Evolutionary conservation across 352 stramenopile species (phyloP), one percentile per base, ranked within the genome.

Genomic region (Halophytophthora batemanensis): DNA sequence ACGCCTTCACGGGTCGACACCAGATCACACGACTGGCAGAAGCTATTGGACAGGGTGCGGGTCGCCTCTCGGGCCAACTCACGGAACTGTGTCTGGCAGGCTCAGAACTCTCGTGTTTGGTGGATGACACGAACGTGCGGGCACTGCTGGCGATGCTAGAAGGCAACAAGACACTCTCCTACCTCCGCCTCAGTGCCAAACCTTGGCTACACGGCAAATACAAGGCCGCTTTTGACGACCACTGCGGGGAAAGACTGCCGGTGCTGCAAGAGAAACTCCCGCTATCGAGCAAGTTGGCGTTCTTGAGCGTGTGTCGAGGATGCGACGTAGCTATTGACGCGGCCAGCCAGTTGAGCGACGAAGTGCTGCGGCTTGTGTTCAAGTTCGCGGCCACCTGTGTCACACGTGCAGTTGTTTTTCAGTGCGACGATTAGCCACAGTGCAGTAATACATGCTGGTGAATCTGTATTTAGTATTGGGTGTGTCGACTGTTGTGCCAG

Each of bases 401-500:
- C 22, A 60, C 41, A 1, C 52, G 63, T 7, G 50, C 59, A 3
- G 58, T 71, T 2, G 53, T 34, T 8, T 52, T 66, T 17, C 51
- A 53, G 37, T 62, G 47, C 42, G 62, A 67, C 14, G 52, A 64
- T 37, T 70, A 69, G 15, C 25, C 25, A 31, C n/a, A n/a, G n/a
- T n/a, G n/a, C n/a, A n/a, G n/a, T n/a, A n/a, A n/a, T n/a, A n/a
- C n/a, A n/a, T n/a, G n/a, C n/a, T n/a, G n/a, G n/a, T n/a, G n/a
- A n/a, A n/a, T n/a, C n/a, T n/a, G n/a, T n/a, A n/a, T n/a, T n/a
- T n/a, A n/a, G n/a, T n/a, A n/a, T n/a, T n/a, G n/a, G n/a, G n/a
- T n/a, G n/a, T n/a, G n/a, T n/a, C n/a, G n/a, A n/a, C n/a, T n/a
- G n/a, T n/a, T n/a, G n/a, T n/a, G n/a, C n/a, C n/a, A n/a, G n/a